A percentile compares a stretch with the other conserved stretches of the same genome.
Evolutionary conservation across 257 asterid species (phyloP).

Genomic region (Leonotis leonurus): DNA sequence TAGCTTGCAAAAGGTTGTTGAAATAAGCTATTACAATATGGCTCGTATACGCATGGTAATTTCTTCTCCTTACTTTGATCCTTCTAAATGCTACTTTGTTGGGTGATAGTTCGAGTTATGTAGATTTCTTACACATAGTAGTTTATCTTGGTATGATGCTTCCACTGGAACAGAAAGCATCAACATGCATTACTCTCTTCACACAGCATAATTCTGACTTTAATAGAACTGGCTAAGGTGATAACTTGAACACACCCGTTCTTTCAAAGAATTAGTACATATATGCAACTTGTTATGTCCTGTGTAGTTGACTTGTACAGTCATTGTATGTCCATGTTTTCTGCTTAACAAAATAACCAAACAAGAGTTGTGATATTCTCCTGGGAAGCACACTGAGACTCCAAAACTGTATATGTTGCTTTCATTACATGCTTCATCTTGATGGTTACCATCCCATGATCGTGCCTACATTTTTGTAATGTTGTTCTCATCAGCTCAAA

Average conservation of each 20-base stretch:
- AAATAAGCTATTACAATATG: conserved; percentile 97
- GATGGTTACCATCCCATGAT: background rate
- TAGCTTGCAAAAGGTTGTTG: conserved; percentile 97
- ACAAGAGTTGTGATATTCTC: background rate
- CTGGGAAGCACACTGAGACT: background rate
- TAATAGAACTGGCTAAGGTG: background rate
- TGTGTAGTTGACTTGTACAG: conserved; percentile 10
- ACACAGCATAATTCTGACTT: background rate
- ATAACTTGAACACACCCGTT: background rate
- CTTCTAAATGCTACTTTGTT: too few species aligned
- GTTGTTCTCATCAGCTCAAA: background rate
- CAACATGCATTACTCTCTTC: conserved; percentile 8
- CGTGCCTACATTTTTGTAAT: background rate
- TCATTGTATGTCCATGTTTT: background rate
- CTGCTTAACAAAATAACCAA: background rate
- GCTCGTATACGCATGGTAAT: conserved; percentile 98
- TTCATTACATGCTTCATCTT: background rate
- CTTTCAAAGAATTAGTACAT: background rate
- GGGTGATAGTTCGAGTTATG: background rate
- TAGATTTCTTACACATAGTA: too few species aligned
- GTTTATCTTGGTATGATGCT: conserved; percentile 10
- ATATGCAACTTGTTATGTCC: background rate
- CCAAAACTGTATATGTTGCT: background rate
- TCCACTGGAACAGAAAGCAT: conserved; percentile 6
- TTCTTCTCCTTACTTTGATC: conserved; percentile 27